phyloP scores from a whole-genome alignment of 2,329 filamentous ascomycete species.

The Ceratocystis alfenasii region DNA sequence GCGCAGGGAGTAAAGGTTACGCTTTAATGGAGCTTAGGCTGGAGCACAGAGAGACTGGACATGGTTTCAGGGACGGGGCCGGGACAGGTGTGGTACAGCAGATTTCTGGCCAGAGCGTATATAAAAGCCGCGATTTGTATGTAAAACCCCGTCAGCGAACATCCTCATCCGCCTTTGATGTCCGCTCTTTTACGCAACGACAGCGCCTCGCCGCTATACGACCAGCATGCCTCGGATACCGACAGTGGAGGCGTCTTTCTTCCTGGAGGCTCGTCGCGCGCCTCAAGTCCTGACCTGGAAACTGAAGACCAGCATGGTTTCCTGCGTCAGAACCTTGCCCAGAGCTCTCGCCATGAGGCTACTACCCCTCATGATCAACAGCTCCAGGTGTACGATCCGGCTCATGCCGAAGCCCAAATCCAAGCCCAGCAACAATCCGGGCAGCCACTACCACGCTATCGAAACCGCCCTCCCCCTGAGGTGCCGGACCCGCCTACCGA shows the following conservation, averaged over 20 bases:
- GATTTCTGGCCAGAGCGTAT: neutral
- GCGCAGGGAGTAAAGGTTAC: neutral
- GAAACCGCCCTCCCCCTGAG: neutral
- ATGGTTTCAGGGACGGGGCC: neutral
- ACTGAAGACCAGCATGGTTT: neutral
- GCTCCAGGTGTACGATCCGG: neutral
- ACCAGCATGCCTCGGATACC: conserved; percentile 21
- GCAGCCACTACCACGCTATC: neutral
- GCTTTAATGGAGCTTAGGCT: neutral
- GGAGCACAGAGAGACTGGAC: neutral
- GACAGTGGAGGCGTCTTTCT: conserved; percentile 20
- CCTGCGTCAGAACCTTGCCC: neutral
- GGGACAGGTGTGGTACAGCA: neutral
- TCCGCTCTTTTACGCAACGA: conserved; percentile 9
- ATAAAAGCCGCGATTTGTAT: neutral
- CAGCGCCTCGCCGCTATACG: conserved; percentile 20
- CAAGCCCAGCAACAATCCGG: neutral
- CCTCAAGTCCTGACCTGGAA: conserved; percentile 14
- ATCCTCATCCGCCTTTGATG: conserved; percentile 5
- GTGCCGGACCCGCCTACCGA: neutral
- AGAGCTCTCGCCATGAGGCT: neutral
- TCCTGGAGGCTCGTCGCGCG: conserved; percentile 16
- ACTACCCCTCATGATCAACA: neutral
- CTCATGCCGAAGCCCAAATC: neutral
- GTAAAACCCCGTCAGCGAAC: neutral